A percentile compares a stretch with the other conserved stretches of the same genome.
These are phyloP conservation scores for Flaveria ramosissima DNA, from an alignment of 129 eudicot species.

Conservation along the genomic window DNA sequence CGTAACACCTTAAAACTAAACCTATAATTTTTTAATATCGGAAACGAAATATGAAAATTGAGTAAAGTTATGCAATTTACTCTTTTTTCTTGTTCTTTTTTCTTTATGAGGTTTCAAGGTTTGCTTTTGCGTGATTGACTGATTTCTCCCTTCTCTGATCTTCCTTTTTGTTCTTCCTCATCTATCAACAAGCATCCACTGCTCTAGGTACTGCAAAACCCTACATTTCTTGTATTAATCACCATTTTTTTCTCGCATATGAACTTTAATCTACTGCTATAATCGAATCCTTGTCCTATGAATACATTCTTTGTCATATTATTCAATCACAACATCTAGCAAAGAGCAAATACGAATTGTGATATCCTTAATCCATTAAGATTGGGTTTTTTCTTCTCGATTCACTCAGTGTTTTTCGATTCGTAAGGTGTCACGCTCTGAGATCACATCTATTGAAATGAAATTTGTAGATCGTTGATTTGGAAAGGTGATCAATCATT, in stretches of 20 bases:
- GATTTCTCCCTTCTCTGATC: not conserved
- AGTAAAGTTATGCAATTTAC: too few relatives aligned
- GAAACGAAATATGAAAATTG: too few relatives aligned
- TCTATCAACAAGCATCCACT: not conserved
- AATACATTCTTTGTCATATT: too few relatives aligned
- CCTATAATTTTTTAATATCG: too few relatives aligned
- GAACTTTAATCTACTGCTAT: not conserved
- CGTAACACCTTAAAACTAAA: too few relatives aligned
- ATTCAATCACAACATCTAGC: not conserved
- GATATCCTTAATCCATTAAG: not conserved
- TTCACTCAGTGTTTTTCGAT: not conserved
- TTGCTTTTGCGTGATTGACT: not conserved
- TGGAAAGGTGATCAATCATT: not conserved
- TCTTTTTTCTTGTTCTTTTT: too few relatives aligned
- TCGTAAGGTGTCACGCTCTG: not conserved
- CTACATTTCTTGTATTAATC: not conserved
- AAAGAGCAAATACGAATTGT: not conserved
- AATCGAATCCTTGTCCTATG: not conserved
- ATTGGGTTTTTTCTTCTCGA: not conserved
- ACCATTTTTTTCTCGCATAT: not conserved
- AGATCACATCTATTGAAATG: conserved; percentile 11
- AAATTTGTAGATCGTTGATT: conserved; percentile 11
- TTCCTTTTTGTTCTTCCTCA: not conserved
- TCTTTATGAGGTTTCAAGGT: not conserved
- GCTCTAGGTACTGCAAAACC: not conserved